Evolutionary conservation across 148 eudicot species (phyloP).

Genomic region (Bassia scoparia): DNA sequence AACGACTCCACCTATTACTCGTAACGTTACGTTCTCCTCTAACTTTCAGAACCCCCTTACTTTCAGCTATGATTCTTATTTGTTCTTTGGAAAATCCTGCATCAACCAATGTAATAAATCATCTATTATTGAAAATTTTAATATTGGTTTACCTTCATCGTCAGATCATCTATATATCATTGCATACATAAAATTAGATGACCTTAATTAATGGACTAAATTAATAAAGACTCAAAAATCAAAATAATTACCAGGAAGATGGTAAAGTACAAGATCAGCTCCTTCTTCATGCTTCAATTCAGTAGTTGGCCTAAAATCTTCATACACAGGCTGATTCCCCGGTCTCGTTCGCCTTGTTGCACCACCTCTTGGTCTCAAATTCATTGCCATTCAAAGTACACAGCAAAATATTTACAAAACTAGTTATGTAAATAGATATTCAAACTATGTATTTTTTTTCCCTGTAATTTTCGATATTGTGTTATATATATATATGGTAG

Average conservation of each 20-base stretch:
- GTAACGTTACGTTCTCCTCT: conserved; percentile 48
- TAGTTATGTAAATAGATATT: not conserved
- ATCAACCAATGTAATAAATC: not conserved
- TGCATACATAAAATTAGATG: no score
- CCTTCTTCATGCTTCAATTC: conserved; percentile 55
- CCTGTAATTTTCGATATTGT: not conserved
- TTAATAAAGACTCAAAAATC: no score
- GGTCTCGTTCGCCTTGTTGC: conserved; percentile 22
- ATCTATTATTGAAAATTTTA: not conserved
- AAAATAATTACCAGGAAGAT: conserved; percentile 52
- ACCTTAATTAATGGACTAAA: no score
- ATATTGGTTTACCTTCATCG: no score
- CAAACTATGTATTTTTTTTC: not conserved
- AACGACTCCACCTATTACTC: conserved; percentile 51
- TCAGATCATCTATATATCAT: no score
- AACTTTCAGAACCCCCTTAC: conserved; percentile 39
- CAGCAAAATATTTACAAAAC: no score
- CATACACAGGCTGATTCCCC: conserved; percentile 32
- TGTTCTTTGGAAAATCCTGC: conserved; percentile 60
- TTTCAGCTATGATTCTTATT: conserved; percentile 52
- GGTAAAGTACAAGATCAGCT: conserved; percentile 34
- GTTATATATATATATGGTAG: not conserved
- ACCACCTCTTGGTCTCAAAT: conserved; percentile 35
- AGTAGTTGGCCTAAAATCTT: conserved; percentile 46
- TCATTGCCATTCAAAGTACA: conserved; percentile 30